phyloP scores from a whole-genome alignment of 257 asterid species.

The Solanum piurae region DNA sequence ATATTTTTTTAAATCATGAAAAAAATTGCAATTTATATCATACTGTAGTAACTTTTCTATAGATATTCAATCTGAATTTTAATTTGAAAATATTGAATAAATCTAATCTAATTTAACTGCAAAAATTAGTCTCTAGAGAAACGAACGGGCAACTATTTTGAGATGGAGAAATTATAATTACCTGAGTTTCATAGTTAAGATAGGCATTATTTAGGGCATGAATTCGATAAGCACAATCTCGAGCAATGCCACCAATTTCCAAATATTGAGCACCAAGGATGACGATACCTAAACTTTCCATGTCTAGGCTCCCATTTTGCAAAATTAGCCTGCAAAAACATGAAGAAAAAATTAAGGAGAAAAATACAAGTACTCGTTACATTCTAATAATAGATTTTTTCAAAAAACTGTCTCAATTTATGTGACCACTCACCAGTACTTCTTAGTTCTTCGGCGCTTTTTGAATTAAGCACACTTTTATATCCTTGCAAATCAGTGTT shows the following conservation, averaged over 20 bases:
- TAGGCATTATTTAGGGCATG: constrained; percentile 33
- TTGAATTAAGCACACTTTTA: constrained; percentile 41
- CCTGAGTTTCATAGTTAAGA: constrained; percentile 35
- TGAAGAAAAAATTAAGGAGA: not conserved
- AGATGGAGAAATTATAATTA: not conserved
- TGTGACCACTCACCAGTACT: constrained; percentile 27
- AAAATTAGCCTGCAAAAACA: constrained; percentile 34
- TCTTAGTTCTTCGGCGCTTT: constrained; percentile 46
- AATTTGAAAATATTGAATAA: no score
- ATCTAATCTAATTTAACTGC: no score
- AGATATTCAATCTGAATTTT: no score
- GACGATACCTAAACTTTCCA: constrained; percentile 46
- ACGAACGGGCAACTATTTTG: no score
- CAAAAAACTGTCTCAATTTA: not conserved
- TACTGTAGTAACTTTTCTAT: not conserved
- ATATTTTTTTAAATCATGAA: not conserved
- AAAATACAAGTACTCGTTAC: not conserved
- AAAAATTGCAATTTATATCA: not conserved
- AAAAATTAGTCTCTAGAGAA: no score
- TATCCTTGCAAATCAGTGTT: constrained; percentile 17
- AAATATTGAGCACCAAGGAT: constrained; percentile 66
- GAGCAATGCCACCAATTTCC: constrained; percentile 32
- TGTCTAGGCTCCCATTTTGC: constrained; percentile 78
- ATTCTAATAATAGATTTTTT: not conserved
- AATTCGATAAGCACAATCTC: constrained; percentile 48